phyloP scores from a whole-genome alignment of 805 yeast genomes.

The Saccharomyces jurei region DNA sequence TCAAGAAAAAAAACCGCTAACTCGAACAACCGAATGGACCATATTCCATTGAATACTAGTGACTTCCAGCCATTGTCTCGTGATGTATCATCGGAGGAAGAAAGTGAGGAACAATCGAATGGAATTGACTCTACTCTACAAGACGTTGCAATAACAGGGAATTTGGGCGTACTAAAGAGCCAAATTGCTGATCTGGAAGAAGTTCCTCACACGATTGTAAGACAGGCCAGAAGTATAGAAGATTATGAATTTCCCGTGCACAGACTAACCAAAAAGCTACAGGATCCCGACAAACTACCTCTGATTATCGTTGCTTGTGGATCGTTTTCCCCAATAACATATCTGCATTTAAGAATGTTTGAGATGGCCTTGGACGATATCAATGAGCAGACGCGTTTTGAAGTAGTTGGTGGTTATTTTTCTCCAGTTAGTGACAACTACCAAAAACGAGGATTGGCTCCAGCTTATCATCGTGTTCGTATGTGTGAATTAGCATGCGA shows the following conservation, averaged over 20 bases:
- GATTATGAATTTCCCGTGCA: conserved; percentile 83
- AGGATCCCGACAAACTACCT: conserved; percentile 75
- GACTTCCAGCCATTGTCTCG: conserved; percentile 50
- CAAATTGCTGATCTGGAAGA: conserved; percentile 94
- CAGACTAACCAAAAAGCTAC: conserved; percentile 60
- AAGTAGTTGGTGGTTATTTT: conserved; percentile 92
- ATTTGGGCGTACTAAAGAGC: conserved; percentile 31
- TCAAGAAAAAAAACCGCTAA: conserved; percentile 2
- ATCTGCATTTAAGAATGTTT: conserved; percentile 91
- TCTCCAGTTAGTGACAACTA: conserved; percentile 93
- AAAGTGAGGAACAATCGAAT: conserved; percentile 17
- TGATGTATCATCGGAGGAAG: conserved; percentile 40
- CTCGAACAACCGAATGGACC: conserved; percentile 3
- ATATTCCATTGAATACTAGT: conserved; percentile 49
- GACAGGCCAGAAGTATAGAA: conserved; percentile 70
- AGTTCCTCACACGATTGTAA: conserved; percentile 85
- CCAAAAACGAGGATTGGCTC: conserved; percentile 86
- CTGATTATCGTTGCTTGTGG: conserved; percentile 96
- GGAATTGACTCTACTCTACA: not conserved
- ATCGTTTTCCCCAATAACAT: conserved; percentile 91
- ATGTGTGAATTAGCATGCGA: conserved; percentile 99
- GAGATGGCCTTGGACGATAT: conserved; percentile 97
- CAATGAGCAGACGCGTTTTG: conserved; percentile 84
- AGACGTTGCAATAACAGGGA: not conserved
- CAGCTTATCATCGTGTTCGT: conserved; percentile 81